Percentiles rank a stretch among this genome's conserved stretches.
Conservation (phyloP, 257 asterid genomes). For the Buddleja alternifolia region DNA sequence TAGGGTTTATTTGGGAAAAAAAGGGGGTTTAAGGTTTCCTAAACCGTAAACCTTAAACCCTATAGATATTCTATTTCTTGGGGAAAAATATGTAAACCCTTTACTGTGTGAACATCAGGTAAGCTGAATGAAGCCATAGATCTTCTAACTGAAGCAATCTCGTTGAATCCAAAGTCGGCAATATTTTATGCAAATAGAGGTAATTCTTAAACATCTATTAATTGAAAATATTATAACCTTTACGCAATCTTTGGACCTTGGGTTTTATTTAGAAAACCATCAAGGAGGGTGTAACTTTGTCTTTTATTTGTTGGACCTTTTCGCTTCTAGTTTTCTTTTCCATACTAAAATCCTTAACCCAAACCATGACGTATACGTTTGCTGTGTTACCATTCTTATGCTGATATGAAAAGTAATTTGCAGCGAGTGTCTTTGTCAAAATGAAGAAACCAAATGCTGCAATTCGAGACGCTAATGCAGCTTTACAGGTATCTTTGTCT, state of each 20-base stretch:
- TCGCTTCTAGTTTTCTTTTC: too few relatives aligned
- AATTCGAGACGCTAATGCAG: constrained; percentile 78
- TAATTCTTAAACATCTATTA: constrained; percentile 23
- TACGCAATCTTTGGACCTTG: background rate
- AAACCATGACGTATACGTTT: background rate
- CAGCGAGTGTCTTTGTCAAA: constrained; percentile 64
- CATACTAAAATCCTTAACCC: too few relatives aligned
- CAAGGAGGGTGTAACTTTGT: too few relatives aligned
- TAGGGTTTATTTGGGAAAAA: too few relatives aligned
- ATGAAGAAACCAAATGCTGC: constrained; percentile 85
- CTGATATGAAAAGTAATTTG: constrained; percentile 26
- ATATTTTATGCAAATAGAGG: constrained; percentile 72
- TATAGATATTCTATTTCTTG: background rate
- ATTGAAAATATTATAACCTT: background rate
- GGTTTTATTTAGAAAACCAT: too few relatives aligned
- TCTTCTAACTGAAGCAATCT: constrained; percentile 65
- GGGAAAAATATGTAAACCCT: constrained; percentile 17
- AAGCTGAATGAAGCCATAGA: constrained; percentile 57
- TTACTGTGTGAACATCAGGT: constrained; percentile 40
- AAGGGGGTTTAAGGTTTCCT: too few relatives aligned
- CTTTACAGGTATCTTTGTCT: constrained; percentile 53
- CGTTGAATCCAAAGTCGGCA: constrained; percentile 67
- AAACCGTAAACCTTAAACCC: too few relatives aligned
- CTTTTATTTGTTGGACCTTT: too few relatives aligned
- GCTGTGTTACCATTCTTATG: constrained; percentile 3